Evolutionary conservation across 306 rosid species (phyloP).

Genomic region (Cucurbita argyrosperma): DNA sequence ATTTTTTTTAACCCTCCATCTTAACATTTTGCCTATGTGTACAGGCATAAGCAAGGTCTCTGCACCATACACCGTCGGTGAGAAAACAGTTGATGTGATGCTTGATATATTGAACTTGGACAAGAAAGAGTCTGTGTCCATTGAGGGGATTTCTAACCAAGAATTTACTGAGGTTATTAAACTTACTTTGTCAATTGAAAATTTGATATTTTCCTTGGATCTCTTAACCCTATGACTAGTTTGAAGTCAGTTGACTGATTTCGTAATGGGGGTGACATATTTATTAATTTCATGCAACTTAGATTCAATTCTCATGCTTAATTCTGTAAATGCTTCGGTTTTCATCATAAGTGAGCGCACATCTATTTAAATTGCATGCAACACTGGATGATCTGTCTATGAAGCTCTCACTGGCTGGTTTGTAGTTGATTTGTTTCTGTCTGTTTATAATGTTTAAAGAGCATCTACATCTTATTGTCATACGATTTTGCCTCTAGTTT

Average conservation of each 20-base stretch:
- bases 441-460: not conserved
- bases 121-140: constrained; percentile 59
- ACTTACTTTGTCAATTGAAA: not conserved
- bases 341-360: not conserved
- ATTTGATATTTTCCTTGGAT: not conserved
- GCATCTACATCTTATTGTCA: not conserved
- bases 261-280: not conserved
- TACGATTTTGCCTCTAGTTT: not conserved
- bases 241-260: not conserved
- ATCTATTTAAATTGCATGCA: not conserved
- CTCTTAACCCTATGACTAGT: not conserved
- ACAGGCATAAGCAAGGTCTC: constrained; percentile 71
- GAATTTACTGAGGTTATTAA: constrained; percentile 67
- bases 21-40: constrained; percentile 12
- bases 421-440: not conserved
- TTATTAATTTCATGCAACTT: not conserved
- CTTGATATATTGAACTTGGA: constrained; percentile 81
- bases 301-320: not conserved
- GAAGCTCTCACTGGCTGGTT: not conserved
- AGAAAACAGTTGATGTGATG: constrained; percentile 44
- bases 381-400: not conserved
- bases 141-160: constrained; percentile 70
- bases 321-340: not conserved
- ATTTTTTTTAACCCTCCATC: not conserved
- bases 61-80: constrained; percentile 54